These are phyloP conservation scores for Leucocoprinus sp. DNA, from an alignment of 768 basidiomycete genomes.

Conservation along the genomic window DNA sequence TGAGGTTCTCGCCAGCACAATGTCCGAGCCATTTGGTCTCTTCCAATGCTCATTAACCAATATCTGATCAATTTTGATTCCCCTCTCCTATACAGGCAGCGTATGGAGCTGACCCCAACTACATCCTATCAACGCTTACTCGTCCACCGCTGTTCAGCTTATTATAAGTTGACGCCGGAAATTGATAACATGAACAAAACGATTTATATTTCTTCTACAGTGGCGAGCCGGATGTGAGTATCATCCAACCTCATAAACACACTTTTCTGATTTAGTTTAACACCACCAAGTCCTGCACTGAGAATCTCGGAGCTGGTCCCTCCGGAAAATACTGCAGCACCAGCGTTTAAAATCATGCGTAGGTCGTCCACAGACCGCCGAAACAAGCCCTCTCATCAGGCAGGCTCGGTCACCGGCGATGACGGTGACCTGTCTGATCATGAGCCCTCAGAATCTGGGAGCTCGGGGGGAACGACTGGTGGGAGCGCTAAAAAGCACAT, in stretches of 20 bases:
- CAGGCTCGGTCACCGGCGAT: constrained; percentile 66
- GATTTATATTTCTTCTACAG: constrained; percentile 46
- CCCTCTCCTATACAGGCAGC: constrained; percentile 33
- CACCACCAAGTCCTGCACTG: constrained; percentile 49
- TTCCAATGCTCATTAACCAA: neutral
- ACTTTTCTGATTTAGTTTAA: constrained; percentile 14
- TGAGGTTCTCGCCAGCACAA: constrained; percentile 5
- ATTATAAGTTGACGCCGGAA: constrained; percentile 70
- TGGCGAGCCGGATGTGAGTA: constrained; percentile 72
- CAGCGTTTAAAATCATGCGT: constrained; percentile 87
- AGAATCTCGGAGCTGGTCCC: constrained; percentile 75
- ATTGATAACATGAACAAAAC: constrained; percentile 55
- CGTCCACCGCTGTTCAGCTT: constrained; percentile 78
- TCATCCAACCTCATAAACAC: constrained; percentile 9
- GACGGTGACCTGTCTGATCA: constrained; percentile 72
- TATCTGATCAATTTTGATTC: constrained; percentile 9
- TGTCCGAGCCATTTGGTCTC: neutral
- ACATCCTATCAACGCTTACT: constrained; percentile 82
- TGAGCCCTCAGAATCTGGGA: constrained; percentile 77
- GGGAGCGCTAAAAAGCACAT: constrained; percentile 59
- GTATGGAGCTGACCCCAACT: constrained; percentile 58
- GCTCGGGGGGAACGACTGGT: constrained; percentile 54
- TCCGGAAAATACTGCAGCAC: constrained; percentile 56
- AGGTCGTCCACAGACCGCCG: constrained; percentile 49
- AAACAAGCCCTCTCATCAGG: constrained; percentile 55